Evolutionary conservation across 768 basidiomycete species (phyloP).

Genomic region (Mycena crocata): DNA sequence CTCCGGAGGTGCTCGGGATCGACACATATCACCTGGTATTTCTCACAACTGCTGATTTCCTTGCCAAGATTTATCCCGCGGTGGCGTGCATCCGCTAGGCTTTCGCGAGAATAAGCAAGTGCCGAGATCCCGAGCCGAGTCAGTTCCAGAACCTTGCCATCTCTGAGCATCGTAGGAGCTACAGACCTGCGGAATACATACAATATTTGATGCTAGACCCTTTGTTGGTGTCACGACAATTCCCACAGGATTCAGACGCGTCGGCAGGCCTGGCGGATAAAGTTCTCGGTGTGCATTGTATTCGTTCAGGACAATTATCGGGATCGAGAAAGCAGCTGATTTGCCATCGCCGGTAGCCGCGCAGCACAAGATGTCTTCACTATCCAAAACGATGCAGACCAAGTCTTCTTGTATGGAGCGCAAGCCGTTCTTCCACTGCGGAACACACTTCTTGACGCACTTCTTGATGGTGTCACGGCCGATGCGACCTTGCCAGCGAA

Average conservation of each 20-base stretch:
- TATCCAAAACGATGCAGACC: not conserved
- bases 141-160: not conserved
- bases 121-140: not conserved
- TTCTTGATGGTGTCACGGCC: not conserved
- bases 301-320: constrained; percentile 3
- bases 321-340: constrained; percentile 1
- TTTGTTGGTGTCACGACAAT: constrained; percentile 9
- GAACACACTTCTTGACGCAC: constrained; percentile 10
- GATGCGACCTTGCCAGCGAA: not conserved
- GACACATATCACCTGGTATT: constrained; percentile 5
- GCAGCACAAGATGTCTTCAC: constrained; percentile 2
- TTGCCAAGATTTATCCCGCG: not conserved
- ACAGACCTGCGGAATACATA: not conserved
- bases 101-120: not conserved
- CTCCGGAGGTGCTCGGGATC: constrained; percentile 2
- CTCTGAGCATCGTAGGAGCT: not conserved
- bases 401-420: not conserved
- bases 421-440: not conserved
- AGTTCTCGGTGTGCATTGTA: not conserved
- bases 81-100: not conserved
- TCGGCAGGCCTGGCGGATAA: not conserved
- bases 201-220: constrained; percentile 3
- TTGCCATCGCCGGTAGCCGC: constrained; percentile 12
- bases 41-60: not conserved
- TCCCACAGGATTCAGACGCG: not conserved